A percentile compares a stretch with the other conserved stretches of the same genome.
These are phyloP conservation scores for Groenewaldozyma auringiensis DNA, from an alignment of 1,139 yeast species.

Conservation along the genomic window DNA sequence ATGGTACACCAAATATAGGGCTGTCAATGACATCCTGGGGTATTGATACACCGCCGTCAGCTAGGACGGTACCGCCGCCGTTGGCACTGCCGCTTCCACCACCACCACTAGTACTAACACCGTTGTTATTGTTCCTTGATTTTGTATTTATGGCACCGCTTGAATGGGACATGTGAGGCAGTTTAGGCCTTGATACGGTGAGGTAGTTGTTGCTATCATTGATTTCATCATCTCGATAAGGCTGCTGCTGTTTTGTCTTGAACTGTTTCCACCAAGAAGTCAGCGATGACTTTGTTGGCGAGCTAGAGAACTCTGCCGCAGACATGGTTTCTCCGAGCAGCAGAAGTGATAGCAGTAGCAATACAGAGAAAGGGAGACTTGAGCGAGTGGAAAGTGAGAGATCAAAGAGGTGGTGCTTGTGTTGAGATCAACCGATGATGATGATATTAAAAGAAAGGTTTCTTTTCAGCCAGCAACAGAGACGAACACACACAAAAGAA, in stretches of 20 bases:
- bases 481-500: too few relatives aligned
- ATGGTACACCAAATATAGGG: conserved; percentile 79
- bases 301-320: conserved; percentile 18
- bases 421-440: too few relatives aligned
- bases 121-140: background rate
- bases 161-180: conserved; percentile 28
- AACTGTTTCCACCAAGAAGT: conserved; percentile 41
- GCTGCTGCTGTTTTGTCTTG: conserved; percentile 20
- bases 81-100: background rate
- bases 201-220: conserved; percentile 1
- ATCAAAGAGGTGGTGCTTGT: too few relatives aligned
- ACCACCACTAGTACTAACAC: conserved; percentile 3
- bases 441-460: background rate
- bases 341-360: too few relatives aligned
- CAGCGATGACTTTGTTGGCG: conserved; percentile 30
- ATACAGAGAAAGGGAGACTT: too few relatives aligned
- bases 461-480: background rate
- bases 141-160: conserved; percentile 18
- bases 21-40: conserved; percentile 23
- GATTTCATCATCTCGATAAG: background rate
- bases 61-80: conserved; percentile 4
- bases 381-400: too few relatives aligned
- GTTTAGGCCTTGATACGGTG: conserved; percentile 19
- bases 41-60: conserved; percentile 5
- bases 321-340: background rate